phyloP scores from a whole-genome alignment of 2,329 filamentous ascomycete species.

The Gaeumannomyces sp. region DNA sequence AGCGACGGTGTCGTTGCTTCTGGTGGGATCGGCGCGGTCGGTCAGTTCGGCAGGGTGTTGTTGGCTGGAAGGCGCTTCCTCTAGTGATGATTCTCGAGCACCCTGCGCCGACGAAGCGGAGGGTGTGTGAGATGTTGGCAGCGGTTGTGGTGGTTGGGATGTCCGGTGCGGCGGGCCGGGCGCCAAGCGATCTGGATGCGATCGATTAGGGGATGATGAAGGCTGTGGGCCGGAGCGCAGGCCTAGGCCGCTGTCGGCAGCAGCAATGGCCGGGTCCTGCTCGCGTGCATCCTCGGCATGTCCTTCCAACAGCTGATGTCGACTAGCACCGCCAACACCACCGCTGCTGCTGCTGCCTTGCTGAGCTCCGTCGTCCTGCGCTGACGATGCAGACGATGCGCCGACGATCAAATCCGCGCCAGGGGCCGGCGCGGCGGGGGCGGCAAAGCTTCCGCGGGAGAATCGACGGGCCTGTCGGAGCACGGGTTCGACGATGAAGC shows the following conservation, averaged over 20 bases:
- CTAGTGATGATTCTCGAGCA: background rate
- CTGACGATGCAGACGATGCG: background rate
- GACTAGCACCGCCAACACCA: background rate
- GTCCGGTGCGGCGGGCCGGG: background rate
- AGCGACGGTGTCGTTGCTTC: no score
- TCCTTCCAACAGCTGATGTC: background rate
- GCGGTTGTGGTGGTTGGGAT: no score
- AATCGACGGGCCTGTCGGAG: conserved; percentile 60
- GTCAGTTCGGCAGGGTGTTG: background rate
- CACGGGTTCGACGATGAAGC: conserved; percentile 61
- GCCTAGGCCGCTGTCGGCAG: background rate
- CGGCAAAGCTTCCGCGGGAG: conserved; percentile 33
- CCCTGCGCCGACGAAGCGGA: background rate
- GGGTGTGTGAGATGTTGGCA: no score
- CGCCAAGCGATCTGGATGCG: background rate
- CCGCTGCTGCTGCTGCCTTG: no score
- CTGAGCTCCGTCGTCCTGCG: background rate
- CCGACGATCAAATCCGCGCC: no score
- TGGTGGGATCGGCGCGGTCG: no score
- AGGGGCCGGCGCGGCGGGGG: background rate
- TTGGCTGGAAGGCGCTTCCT: background rate
- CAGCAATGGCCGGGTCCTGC: background rate
- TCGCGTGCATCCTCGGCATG: background rate
- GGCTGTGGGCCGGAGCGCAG: background rate
- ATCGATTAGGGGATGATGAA: background rate